phyloP scores from a whole-genome alignment of 2,329 filamentous ascomycete genomes.

The Fusarium musae region DNA sequence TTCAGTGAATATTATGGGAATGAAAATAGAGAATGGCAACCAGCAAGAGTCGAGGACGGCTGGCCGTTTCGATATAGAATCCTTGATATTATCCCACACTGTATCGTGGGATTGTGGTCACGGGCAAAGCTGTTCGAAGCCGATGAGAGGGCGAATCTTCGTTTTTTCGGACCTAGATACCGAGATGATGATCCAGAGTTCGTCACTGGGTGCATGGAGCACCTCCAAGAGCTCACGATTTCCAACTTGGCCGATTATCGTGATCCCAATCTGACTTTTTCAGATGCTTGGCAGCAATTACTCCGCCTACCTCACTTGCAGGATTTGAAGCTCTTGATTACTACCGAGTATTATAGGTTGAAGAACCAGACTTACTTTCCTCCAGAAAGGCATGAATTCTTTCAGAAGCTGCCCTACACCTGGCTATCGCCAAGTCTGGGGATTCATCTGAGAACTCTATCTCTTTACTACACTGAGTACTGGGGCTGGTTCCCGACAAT shows the following conservation, averaged over 20 bases:
- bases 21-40: fast-evolving
- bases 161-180: fast-evolving
- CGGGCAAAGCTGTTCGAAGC: fast-evolving
- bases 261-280: not conserved
- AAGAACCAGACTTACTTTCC: too few relatives aligned
- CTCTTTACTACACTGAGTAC: not conserved
- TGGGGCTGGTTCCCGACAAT: not conserved
- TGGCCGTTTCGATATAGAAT: not conserved
- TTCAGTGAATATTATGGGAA: not conserved
- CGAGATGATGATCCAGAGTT: not conserved
- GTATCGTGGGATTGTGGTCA: not conserved
- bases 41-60: not conserved
- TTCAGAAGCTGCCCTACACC: not conserved
- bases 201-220: not conserved
- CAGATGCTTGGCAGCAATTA: not conserved
- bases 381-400: not conserved
- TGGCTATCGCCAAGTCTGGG: not conserved
- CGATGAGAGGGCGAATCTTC: not conserved
- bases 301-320: not conserved
- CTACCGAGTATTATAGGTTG: not conserved
- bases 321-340: not conserved
- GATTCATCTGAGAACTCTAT: not conserved
- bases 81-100: not conserved
- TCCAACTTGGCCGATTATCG: not conserved
- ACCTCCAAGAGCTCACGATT: not conserved